Evolutionary conservation across 2,329 filamentous ascomycete genomes (phyloP).

Genomic region (Colletotrichum viniferum): DNA sequence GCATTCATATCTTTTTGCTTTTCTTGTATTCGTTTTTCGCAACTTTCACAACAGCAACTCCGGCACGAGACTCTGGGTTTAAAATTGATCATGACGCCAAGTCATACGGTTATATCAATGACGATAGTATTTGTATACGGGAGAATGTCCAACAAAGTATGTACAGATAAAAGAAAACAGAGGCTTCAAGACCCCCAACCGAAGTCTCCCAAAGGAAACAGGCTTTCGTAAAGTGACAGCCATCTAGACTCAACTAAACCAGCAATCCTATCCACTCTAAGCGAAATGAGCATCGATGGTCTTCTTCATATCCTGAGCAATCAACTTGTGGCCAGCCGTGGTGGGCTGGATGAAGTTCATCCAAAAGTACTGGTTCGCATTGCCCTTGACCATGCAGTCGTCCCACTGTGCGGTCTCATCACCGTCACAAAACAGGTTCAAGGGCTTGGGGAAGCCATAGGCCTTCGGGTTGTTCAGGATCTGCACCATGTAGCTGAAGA

Average conservation of each 20-base stretch:
- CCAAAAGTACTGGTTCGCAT: conserved; percentile 1
- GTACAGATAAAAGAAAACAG: not conserved
- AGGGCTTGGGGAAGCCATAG: not conserved
- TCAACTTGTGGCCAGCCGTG: not conserved
- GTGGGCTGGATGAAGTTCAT: conserved; percentile 8
- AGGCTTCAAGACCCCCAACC: not conserved
- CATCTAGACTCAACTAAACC: rapidly evolving
- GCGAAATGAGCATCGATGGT: not conserved
- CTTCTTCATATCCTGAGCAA: not conserved
- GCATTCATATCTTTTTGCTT: not conserved
- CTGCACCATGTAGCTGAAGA: not conserved
- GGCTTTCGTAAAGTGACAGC: not conserved
- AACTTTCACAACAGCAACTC: not conserved
- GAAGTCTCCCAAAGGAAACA: rapidly evolving
- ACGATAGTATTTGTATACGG: not conserved
- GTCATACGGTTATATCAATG: not conserved
- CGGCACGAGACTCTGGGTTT: not conserved
- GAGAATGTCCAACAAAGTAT: not conserved
- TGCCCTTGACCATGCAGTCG: not conserved
- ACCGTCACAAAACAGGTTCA: not conserved
- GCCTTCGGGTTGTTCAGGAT: not conserved
- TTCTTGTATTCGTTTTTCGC: not conserved
- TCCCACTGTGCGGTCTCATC: not conserved
- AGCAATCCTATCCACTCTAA: rapidly evolving
- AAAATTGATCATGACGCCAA: rapidly evolving